phyloP scores from a whole-genome alignment of 345 rosid species.

The Arabidopsis suecica region DNA sequence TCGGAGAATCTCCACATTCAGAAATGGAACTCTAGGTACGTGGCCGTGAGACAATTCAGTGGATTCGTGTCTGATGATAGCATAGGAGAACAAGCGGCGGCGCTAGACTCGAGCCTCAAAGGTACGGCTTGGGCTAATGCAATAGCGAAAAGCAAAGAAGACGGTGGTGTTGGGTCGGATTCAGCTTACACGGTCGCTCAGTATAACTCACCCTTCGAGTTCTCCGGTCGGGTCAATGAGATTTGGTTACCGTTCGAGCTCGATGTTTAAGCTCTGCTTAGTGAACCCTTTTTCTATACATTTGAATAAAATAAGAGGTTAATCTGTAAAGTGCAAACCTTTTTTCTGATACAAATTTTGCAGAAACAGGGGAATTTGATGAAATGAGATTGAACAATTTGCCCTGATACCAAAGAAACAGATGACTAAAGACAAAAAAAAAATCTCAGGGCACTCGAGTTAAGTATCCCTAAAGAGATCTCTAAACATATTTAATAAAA shows the following conservation, averaged over 20 bases:
- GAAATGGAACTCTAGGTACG: slow-evolving; percentile 58
- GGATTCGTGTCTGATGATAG: slow-evolving; percentile 70
- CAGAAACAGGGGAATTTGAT: slow-evolving; percentile 20
- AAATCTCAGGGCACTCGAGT: slow-evolving; percentile 42
- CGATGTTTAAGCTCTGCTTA: slow-evolving; percentile 35
- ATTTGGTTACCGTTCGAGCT: slow-evolving; percentile 67
- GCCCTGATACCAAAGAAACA: slow-evolving; percentile 35
- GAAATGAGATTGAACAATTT: slow-evolving; percentile 30
- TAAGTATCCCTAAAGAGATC: slow-evolving; percentile 41
- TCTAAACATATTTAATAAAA: slow-evolving; percentile 41
- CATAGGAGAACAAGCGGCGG: slow-evolving; percentile 78
- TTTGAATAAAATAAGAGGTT: slow-evolving; percentile 7
- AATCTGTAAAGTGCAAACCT: background rate
- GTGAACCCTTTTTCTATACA: background rate
- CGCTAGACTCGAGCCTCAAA: slow-evolving; percentile 61
- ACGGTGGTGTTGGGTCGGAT: slow-evolving; percentile 33
- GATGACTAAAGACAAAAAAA: slow-evolving; percentile 31
- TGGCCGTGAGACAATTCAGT: slow-evolving; percentile 72
- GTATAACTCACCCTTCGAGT: slow-evolving; percentile 91
- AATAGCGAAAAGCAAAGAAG: slow-evolving; percentile 54
- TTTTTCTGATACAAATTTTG: background rate
- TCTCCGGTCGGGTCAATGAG: slow-evolving; percentile 71
- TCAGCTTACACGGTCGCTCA: slow-evolving; percentile 75
- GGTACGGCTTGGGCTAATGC: slow-evolving; percentile 70
- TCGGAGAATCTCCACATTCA: slow-evolving; percentile 77